Conservation (phyloP, 768 basidiomycete genomes). For the Rhizopogon roseolus region DNA sequence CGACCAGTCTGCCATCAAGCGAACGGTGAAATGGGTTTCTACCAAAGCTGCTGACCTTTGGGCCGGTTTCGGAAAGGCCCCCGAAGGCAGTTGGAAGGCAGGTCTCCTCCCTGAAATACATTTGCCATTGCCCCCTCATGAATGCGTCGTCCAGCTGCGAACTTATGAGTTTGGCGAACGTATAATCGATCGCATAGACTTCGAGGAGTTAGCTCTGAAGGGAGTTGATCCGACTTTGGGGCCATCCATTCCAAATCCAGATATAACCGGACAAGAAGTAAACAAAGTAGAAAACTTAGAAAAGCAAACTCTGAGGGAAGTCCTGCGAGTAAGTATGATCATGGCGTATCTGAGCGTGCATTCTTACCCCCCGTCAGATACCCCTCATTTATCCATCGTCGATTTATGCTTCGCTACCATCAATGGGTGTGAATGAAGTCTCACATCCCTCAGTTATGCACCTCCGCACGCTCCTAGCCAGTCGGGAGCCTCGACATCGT, state of each 20-base stretch:
- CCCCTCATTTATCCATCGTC: conserved; percentile 42
- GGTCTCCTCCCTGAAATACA: conserved; percentile 14
- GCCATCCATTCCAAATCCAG: conserved; percentile 37
- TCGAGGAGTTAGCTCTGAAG: conserved; percentile 76
- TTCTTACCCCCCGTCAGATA: conserved; percentile 39
- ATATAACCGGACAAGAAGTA: conserved; percentile 11
- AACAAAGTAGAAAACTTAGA: conserved; percentile 12
- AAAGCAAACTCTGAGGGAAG: neutral
- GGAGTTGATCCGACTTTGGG: conserved; percentile 66
- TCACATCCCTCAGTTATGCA: conserved; percentile 36
- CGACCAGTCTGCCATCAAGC: conserved; percentile 21
- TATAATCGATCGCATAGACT: conserved; percentile 67
- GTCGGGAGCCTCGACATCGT: conserved; percentile 58
- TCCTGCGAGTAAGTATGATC: neutral
- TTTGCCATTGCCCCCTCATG: neutral
- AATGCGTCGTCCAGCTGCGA: conserved; percentile 42
- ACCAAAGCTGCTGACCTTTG: conserved; percentile 54
- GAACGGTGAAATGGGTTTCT: conserved; percentile 39
- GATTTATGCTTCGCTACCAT: conserved; percentile 43
- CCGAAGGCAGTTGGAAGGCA: conserved; percentile 71
- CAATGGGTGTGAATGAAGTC: conserved; percentile 15
- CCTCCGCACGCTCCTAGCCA: conserved; percentile 45
- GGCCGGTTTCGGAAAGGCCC: conserved; percentile 64
- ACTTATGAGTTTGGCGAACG: conserved; percentile 62
- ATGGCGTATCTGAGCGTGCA: too few relatives aligned